Evolutionary conservation across 1,139 yeast genomes (phyloP).

Genomic region (Debaryomycetaceae sp.): DNA sequence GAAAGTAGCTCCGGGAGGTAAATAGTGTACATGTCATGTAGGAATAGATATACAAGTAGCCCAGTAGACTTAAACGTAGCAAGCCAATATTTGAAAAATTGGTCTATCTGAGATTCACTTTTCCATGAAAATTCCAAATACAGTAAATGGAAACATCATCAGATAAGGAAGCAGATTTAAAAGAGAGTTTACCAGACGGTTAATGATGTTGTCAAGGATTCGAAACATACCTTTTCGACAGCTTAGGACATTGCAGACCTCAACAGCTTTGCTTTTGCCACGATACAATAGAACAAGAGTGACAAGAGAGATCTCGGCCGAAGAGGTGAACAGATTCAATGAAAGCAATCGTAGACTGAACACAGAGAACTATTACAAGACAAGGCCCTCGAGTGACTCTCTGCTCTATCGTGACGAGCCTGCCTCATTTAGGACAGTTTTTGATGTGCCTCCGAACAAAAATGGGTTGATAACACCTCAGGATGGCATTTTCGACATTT

Average conservation of each 20-base stretch:
- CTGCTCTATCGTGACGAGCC: constrained; percentile 17
- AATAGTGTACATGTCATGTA: too few relatives aligned
- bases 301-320: constrained; percentile 37
- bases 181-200: too few relatives aligned
- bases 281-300: constrained; percentile 22
- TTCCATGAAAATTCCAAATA: too few relatives aligned
- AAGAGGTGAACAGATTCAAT: constrained; percentile 29
- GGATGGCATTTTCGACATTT: constrained; percentile 55
- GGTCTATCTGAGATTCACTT: too few relatives aligned
- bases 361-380: constrained; percentile 21
- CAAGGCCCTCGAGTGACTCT: constrained; percentile 24
- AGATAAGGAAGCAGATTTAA: too few relatives aligned
- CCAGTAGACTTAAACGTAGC: too few relatives aligned
- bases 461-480: constrained; percentile 49
- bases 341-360: constrained; percentile 12
- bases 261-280: constrained; percentile 1
- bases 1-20: too few relatives aligned
- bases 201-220: background rate
- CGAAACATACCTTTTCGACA: background rate
- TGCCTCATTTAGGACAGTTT: constrained; percentile 26
- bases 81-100: too few relatives aligned
- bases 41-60: too few relatives aligned
- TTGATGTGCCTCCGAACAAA: constrained; percentile 35
- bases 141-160: too few relatives aligned
- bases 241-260: background rate